phyloP scores from a whole-genome alignment of 306 rosid species.

The Sicyos edulis region DNA sequence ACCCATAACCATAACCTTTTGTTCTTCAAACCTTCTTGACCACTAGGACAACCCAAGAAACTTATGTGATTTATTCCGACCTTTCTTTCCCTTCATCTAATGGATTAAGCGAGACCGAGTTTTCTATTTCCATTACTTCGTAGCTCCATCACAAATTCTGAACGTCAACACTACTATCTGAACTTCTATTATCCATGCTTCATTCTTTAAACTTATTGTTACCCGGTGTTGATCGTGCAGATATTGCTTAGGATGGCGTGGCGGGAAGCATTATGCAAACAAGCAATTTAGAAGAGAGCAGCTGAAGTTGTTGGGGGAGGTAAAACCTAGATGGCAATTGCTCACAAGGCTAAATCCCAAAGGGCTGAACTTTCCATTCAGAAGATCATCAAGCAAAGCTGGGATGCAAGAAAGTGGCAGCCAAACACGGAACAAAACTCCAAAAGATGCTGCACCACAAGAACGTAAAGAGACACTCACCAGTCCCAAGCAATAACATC shows the following conservation, averaged over 20 bases:
- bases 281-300: slow-evolving; percentile 77
- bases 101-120: not conserved
- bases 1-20: too few species aligned
- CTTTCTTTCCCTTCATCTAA: not conserved
- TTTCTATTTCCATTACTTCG: not conserved
- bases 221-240: slow-evolving; percentile 30
- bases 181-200: not conserved
- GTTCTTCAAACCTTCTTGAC: too few species aligned
- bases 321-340: slow-evolving; percentile 63
- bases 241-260: slow-evolving; percentile 92
- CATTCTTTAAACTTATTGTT: not conserved
- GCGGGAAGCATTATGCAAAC: slow-evolving; percentile 69
- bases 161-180: not conserved
- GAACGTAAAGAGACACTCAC: not conserved
- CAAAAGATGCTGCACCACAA: slow-evolving; percentile 32
- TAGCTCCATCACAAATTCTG: not conserved
- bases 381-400: slow-evolving; percentile 10
- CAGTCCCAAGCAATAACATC: not conserved
- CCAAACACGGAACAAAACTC: slow-evolving; percentile 26
- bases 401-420: slow-evolving; percentile 31
- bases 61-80: not conserved
- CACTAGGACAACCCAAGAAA: too few species aligned
- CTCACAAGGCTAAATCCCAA: slow-evolving; percentile 54
- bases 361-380: slow-evolving; percentile 41
- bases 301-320: slow-evolving; percentile 71